phyloP scores from a whole-genome alignment of 2,329 filamentous ascomycete species.

The Cercospora sp. region DNA sequence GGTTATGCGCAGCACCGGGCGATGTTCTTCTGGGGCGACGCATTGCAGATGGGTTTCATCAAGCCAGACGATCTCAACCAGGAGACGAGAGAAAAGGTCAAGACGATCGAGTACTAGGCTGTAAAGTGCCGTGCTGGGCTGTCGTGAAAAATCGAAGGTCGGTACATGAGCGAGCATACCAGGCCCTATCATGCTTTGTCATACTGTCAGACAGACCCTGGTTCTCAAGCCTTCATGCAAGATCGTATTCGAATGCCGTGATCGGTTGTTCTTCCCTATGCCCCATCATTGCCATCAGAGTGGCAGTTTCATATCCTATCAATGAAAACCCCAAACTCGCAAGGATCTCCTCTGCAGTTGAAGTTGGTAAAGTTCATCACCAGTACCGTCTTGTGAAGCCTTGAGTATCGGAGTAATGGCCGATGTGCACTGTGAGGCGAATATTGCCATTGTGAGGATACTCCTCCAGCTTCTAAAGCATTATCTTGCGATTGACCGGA shows the following conservation, averaged over 20 bases:
- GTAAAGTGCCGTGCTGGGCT: not conserved
- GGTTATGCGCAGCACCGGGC: slow-evolving; percentile 87
- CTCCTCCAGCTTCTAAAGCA: not conserved
- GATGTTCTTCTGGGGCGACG: slow-evolving; percentile 93
- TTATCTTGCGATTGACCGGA: not conserved
- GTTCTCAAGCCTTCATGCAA: not conserved
- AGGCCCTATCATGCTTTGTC: not conserved
- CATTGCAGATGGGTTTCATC: slow-evolving; percentile 73
- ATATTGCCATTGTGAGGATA: not conserved
- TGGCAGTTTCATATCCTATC: not conserved
- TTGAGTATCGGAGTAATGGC: not conserved
- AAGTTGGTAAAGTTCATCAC: not conserved
- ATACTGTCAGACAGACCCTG: not conserved
- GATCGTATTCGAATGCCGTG: not conserved
- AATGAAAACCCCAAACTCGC: not conserved
- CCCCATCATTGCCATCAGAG: not conserved
- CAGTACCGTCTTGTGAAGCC: not conserved
- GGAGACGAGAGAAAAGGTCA: slow-evolving; percentile 63
- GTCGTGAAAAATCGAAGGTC: not conserved
- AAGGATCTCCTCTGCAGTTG: not conserved
- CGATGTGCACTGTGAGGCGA: not conserved
- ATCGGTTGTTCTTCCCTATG: not conserved
- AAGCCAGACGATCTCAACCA: slow-evolving; percentile 73
- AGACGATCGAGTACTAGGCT: slow-evolving; percentile 64
- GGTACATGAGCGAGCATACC: not conserved